A percentile compares a stretch with the other conserved stretches of the same genome.
Conservation (phyloP, 228 moss, liverwort and hornwort genomes). For the Sphagnum fallax region DNA sequence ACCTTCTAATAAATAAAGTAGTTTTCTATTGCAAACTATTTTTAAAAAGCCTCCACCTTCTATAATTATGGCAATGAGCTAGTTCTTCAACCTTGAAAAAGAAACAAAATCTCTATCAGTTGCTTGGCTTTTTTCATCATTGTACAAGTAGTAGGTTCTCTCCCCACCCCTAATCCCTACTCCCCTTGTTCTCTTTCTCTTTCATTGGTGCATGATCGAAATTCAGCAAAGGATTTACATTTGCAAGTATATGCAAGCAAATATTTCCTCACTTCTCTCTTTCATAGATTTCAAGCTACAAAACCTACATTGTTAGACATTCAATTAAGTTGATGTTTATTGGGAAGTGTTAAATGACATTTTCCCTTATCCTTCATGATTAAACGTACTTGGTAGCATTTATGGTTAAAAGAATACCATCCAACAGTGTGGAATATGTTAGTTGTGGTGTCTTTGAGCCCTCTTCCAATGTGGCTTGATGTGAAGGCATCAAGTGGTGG, state of each 20-base stretch:
- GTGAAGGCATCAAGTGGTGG: constrained; percentile 66
- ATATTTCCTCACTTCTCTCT: too few relatives aligned
- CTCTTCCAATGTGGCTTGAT: constrained; percentile 57
- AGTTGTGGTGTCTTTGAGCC: constrained; percentile 62
- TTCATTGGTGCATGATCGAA: too few relatives aligned
- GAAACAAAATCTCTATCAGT: constrained; percentile 72
- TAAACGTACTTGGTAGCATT: constrained; percentile 30
- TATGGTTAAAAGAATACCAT: constrained; percentile 49
- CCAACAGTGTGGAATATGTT: constrained; percentile 61
- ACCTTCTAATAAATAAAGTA: too few relatives aligned
- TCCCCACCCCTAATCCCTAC: too few relatives aligned
- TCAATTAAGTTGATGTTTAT: too few relatives aligned
- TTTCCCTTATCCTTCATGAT: background rate
- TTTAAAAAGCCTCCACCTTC: constrained; percentile 87
- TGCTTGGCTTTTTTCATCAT: constrained; percentile 61
- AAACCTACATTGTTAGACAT: too few relatives aligned
- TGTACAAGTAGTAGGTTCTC: constrained; percentile 66
- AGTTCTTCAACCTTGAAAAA: constrained; percentile 76
- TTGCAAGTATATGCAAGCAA: too few relatives aligned
- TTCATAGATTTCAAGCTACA: too few relatives aligned
- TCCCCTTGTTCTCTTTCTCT: too few relatives aligned
- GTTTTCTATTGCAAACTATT: constrained; percentile 41
- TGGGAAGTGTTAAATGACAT: too few relatives aligned
- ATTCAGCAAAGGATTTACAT: too few relatives aligned
- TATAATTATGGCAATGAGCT: constrained; percentile 95